These are phyloP conservation scores for Colletotrichum simmondsii DNA, from an alignment of 2,329 filamentous ascomycete species.

Conservation along the genomic window DNA sequence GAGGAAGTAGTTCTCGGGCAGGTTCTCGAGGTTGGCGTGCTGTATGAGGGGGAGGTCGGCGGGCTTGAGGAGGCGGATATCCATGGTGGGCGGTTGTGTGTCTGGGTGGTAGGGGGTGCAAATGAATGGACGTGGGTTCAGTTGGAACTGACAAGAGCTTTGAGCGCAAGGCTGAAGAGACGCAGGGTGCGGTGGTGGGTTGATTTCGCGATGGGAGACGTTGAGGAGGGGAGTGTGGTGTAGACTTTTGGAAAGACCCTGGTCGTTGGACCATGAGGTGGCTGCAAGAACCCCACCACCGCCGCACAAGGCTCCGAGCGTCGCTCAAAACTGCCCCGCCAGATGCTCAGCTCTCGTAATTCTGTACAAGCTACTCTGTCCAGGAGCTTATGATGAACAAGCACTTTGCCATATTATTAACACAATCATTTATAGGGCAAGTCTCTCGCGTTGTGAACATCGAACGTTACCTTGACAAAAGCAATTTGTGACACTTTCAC, in stretches of 20 bases:
- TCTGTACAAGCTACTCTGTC: too few relatives aligned
- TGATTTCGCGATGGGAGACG: neutral
- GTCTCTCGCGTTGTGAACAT: too few relatives aligned
- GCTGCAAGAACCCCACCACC: conserved; percentile 23
- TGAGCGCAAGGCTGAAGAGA: conserved; percentile 25
- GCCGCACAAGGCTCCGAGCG: conserved; percentile 28
- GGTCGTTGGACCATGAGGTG: conserved; percentile 12
- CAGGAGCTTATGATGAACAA: too few relatives aligned
- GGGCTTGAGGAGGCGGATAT: conserved; percentile 87
- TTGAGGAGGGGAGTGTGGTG: conserved; percentile 10
- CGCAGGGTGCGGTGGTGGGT: conserved; percentile 11
- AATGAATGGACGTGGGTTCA: neutral
- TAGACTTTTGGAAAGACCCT: conserved; percentile 32
- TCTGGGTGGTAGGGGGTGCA: neutral
- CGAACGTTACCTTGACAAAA: too few relatives aligned
- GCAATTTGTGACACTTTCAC: too few relatives aligned
- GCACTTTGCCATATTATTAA: too few relatives aligned
- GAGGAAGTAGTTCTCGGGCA: conserved; percentile 99
- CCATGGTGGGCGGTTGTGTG: conserved; percentile 67
- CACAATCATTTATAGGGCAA: too few relatives aligned
- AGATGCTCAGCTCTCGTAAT: neutral
- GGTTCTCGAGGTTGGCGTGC: conserved; percentile 98
- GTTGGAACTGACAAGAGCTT: too few relatives aligned
- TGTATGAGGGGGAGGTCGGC: conserved; percentile 93
- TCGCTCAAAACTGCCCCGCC: conserved; percentile 28